Evolutionary conservation across 495 filamentous ascomycete genomes (phyloP).

Genomic region (Beverwykella pulmonaria): DNA sequence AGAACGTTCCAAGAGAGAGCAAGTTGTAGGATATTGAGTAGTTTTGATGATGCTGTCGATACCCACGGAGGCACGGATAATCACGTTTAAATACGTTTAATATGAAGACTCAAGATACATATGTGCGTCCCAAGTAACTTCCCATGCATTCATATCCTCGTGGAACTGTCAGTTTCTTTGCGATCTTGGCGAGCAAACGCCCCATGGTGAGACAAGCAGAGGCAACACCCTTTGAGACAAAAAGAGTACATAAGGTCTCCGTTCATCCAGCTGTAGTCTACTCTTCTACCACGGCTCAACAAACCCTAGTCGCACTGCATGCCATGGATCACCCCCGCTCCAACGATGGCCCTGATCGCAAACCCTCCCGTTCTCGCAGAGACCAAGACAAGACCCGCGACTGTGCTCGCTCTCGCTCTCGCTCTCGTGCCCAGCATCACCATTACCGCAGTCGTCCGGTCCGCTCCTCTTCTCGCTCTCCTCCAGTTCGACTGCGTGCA

Average conservation of each 20-base stretch:
- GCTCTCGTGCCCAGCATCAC: not conserved
- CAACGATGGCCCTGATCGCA: not conserved
- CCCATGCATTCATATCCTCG: too few relatives aligned
- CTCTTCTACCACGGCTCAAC: too few relatives aligned
- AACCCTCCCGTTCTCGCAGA: not conserved
- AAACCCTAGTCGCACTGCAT: too few relatives aligned
- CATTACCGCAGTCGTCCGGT: not conserved
- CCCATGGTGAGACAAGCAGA: not conserved
- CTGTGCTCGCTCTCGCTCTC: not conserved
- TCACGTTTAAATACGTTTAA: too few relatives aligned
- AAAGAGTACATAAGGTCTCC: not conserved
- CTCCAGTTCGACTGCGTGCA: not conserved
- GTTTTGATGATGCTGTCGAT: not conserved
- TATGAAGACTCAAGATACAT: too few relatives aligned
- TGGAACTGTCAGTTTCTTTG: too few relatives aligned
- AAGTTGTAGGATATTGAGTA: slow-evolving; percentile 36
- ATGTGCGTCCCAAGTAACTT: too few relatives aligned
- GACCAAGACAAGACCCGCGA: not conserved
- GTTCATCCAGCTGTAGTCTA: not conserved
- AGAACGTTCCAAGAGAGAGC: slow-evolving; percentile 25
- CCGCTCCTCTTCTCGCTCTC: not conserved
- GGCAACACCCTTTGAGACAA: not conserved
- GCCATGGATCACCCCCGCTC: not conserved
- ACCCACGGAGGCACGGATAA: not conserved
- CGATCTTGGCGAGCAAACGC: not conserved